These are phyloP conservation scores for Talaromyces sp. DNA, from an alignment of 2,329 filamentous ascomycete genomes.

Conservation along the genomic window DNA sequence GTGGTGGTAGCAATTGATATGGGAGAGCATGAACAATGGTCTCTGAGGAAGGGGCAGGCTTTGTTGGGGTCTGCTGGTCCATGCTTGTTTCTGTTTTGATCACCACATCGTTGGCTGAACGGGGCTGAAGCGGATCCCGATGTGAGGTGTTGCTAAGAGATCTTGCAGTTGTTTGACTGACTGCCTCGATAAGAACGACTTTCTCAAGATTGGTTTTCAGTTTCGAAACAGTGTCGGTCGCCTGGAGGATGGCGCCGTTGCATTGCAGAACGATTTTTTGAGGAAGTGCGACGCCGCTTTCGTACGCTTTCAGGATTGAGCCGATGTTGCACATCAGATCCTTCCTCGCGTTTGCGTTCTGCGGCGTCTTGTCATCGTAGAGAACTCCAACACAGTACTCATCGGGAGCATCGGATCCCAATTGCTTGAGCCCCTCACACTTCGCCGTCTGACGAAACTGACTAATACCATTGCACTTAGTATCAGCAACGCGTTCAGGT, in stretches of 20 bases:
- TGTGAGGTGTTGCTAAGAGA: background rate
- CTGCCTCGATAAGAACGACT: constrained; percentile 5
- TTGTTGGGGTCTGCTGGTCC: background rate
- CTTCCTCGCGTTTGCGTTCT: background rate
- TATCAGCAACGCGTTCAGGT: background rate
- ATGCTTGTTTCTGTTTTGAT: background rate
- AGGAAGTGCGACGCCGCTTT: constrained; percentile 1
- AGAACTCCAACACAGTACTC: constrained; percentile 1
- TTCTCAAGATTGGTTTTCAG: background rate
- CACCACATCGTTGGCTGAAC: background rate
- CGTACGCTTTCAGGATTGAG: background rate
- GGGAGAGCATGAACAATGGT: background rate
- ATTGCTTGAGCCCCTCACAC: background rate
- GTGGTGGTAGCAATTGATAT: background rate
- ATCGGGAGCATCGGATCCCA: background rate
- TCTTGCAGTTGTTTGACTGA: background rate
- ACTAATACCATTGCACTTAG: background rate
- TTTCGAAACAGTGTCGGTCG: background rate
- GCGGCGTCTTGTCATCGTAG: constrained; percentile 2
- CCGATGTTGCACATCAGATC: constrained; percentile 2
- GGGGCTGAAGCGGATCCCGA: background rate
- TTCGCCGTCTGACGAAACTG: background rate
- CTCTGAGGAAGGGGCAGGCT: background rate
- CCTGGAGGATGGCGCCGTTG: background rate
- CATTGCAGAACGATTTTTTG: background rate